phyloP scores from a whole-genome alignment of 1,284 basidiomycete species.

The Testicularia cyperi region DNA sequence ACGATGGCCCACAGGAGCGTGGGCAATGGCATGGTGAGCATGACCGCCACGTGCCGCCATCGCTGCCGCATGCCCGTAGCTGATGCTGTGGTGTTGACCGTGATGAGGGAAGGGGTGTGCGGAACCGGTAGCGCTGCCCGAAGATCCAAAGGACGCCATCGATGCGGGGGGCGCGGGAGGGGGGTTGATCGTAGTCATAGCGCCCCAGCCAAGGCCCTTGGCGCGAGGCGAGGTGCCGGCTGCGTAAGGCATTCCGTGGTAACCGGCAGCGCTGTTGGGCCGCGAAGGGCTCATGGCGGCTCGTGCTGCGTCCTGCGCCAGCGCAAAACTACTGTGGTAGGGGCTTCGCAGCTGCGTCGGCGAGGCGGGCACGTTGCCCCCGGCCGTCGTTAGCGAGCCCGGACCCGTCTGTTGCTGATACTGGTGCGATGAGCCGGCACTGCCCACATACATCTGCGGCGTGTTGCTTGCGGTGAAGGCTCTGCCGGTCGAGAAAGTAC shows the following conservation, averaged over 20 bases:
- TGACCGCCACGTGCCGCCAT: constrained; percentile 8
- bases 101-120: constrained; percentile 4
- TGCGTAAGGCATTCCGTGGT: constrained; percentile 13
- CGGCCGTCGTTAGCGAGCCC: too few relatives aligned
- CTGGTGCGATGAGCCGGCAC: constrained; percentile 31
- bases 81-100: constrained; percentile 27
- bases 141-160: background rate
- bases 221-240: constrained; percentile 46
- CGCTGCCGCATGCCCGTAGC: constrained; percentile 36
- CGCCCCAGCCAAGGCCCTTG: constrained; percentile 48
- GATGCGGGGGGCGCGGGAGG: constrained; percentile 7
- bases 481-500: constrained; percentile 35
- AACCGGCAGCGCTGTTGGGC: constrained; percentile 32
- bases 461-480: constrained; percentile 25
- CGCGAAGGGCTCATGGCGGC: constrained; percentile 26
- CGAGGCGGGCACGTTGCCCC: constrained; percentile 15
- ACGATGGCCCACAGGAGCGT: constrained; percentile 1
- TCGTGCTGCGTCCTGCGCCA: constrained; percentile 31
- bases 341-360: constrained; percentile 34
- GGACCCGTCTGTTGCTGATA: too few relatives aligned
- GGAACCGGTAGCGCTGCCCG: too few relatives aligned
- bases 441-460: constrained; percentile 36
- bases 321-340: constrained; percentile 24
- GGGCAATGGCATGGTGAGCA: constrained; percentile 3
- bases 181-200: constrained; percentile 40